Evolutionary conservation across 2,329 filamentous ascomycete species (phyloP).

Genomic region (Bipolaris gigantea): DNA sequence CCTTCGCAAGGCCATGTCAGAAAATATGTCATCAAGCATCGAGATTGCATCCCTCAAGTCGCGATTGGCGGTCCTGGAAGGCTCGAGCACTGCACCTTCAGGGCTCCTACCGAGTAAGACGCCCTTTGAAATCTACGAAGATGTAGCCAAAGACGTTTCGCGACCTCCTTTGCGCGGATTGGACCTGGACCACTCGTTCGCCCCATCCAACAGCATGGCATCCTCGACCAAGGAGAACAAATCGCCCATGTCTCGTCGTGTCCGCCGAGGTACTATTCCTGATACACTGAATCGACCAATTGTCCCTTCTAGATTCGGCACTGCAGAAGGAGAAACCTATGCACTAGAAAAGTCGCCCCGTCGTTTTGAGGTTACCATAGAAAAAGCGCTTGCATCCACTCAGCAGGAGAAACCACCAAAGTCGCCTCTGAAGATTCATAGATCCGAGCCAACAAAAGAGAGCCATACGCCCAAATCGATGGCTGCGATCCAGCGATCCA

Average conservation of each 20-base stretch:
- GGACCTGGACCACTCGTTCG: slow-evolving; percentile 16
- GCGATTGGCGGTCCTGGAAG: slow-evolving; percentile 36
- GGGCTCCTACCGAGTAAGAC: slow-evolving; percentile 20
- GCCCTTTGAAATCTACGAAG: slow-evolving; percentile 39
- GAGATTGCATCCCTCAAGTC: slow-evolving; percentile 42
- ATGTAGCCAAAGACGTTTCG: slow-evolving; percentile 27
- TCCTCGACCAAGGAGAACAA: slow-evolving; percentile 38
- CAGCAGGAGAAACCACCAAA: slow-evolving; percentile 17
- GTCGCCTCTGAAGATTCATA: slow-evolving; percentile 27
- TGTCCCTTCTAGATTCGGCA: slow-evolving; percentile 18
- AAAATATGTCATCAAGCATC: slow-evolving; percentile 35
- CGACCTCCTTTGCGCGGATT: slow-evolving; percentile 11
- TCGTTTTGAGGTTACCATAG: slow-evolving; percentile 10
- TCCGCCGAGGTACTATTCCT: slow-evolving; percentile 30
- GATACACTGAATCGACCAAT: slow-evolving; percentile 17
- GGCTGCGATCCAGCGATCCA: slow-evolving; percentile 25
- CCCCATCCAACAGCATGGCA: slow-evolving; percentile 20
- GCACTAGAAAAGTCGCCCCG: slow-evolving; percentile 27
- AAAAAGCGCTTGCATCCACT: slow-evolving; percentile 13
- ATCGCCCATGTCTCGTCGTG: slow-evolving; percentile 27
- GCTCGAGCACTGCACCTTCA: slow-evolving; percentile 19
- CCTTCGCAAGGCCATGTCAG: slow-evolving; percentile 38
- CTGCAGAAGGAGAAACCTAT: slow-evolving; percentile 23
- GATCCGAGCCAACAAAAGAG: slow-evolving; percentile 22
- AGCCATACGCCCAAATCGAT: slow-evolving; percentile 27